A percentile compares a stretch with the other conserved stretches of the same genome.
phyloP scores from a whole-genome alignment of 1,139 yeast genomes.

The Eremothecium cymbalariae region DNA sequence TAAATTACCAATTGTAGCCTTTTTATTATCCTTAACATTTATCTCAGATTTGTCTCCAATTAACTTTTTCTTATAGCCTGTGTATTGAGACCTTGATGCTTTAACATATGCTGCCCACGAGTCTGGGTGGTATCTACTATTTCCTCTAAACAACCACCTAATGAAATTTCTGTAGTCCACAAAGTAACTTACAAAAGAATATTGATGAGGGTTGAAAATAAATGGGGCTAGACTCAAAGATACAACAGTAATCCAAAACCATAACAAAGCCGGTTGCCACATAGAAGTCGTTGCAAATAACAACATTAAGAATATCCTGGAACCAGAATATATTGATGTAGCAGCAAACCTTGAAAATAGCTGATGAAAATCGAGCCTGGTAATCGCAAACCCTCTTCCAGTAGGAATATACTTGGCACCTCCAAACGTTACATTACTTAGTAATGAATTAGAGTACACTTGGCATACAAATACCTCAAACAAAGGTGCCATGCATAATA shows the following conservation, averaged over 20 bases:
- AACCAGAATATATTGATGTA: slow-evolving; percentile 60
- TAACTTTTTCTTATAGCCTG: slow-evolving; percentile 53
- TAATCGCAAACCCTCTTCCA: slow-evolving; percentile 78
- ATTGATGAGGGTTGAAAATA: slow-evolving; percentile 81
- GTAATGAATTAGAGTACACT: slow-evolving; percentile 63
- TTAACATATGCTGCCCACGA: slow-evolving; percentile 61
- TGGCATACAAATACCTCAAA: slow-evolving; percentile 88
- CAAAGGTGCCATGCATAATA: slow-evolving; percentile 67
- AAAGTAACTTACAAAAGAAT: slow-evolving; percentile 58
- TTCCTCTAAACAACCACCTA: slow-evolving; percentile 65
- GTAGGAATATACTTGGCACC: slow-evolving; percentile 81
- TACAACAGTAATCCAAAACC: slow-evolving; percentile 76
- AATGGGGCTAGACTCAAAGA: slow-evolving; percentile 74
- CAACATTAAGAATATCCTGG: slow-evolving; percentile 47
- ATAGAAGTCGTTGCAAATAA: slow-evolving; percentile 57
- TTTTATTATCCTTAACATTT: slow-evolving; percentile 27
- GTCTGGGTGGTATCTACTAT: slow-evolving; percentile 38
- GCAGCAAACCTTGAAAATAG: slow-evolving; percentile 60
- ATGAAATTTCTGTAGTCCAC: slow-evolving; percentile 60
- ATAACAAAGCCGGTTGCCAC: slow-evolving; percentile 69
- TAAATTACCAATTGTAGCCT: slow-evolving; percentile 44
- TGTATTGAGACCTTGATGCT: slow-evolving; percentile 46
- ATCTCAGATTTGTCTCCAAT: slow-evolving; percentile 33
- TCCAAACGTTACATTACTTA: slow-evolving; percentile 64
- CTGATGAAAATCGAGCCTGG: slow-evolving; percentile 50